Percentiles rank a stretch among this genome's conserved stretches.
phyloP scores from a whole-genome alignment of 257 asterid species.

The Solanum tarapatanum region DNA sequence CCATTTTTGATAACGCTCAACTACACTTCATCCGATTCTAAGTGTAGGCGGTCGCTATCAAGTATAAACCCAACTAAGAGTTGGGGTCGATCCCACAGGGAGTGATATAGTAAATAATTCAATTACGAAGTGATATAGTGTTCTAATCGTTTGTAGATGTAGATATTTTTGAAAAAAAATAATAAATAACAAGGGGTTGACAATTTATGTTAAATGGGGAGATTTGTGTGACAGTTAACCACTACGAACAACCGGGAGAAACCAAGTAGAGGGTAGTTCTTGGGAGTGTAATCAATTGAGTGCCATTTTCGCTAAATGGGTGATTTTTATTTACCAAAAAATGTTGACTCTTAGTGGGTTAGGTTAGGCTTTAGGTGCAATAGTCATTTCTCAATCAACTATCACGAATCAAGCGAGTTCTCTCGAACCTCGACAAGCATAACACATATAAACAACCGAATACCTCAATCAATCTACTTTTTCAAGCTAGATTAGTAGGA shows the following conservation, averaged over 20 bases:
- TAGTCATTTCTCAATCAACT: background rate
- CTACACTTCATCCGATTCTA: background rate
- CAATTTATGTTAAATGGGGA: background rate
- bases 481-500: background rate
- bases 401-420: background rate
- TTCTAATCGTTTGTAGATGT: background rate
- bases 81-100: background rate
- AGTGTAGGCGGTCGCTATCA: background rate
- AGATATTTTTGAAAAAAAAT: no score
- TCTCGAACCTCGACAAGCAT: background rate
- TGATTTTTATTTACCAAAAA: background rate
- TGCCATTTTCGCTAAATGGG: background rate
- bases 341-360: background rate
- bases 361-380: background rate
- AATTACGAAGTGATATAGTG: background rate
- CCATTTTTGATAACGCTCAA: background rate
- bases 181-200: background rate
- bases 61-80: background rate
- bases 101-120: background rate
- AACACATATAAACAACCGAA: background rate
- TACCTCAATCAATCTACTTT: background rate
- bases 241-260: background rate
- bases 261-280: background rate
- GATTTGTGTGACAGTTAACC: background rate
- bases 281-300: background rate